Conservation (phyloP, 495 filamentous ascomycete species). For the Clavariopsis aquatica region DNA sequence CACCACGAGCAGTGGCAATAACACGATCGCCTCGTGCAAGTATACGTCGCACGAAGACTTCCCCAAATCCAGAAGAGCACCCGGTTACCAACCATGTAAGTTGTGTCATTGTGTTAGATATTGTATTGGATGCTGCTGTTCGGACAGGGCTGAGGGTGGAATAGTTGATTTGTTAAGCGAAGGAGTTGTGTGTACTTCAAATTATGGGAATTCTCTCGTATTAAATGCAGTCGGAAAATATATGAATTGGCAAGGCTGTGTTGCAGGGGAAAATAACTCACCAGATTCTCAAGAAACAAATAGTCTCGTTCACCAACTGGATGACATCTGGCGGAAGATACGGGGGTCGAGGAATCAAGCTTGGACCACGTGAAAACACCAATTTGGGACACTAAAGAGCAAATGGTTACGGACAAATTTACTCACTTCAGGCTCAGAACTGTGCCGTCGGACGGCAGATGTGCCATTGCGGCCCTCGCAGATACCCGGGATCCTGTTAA, state of each 20-base stretch:
- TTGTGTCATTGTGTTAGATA: slow-evolving; percentile 29
- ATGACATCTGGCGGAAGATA: background rate
- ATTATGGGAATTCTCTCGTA: slow-evolving; percentile 8
- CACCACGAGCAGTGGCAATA: slow-evolving; percentile 45
- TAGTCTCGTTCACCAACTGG: slow-evolving; percentile 3
- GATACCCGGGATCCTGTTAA: too few species aligned
- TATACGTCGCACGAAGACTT: slow-evolving; percentile 44
- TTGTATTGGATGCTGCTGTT: slow-evolving; percentile 3
- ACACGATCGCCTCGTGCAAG: slow-evolving; percentile 46
- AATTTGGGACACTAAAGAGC: too few species aligned
- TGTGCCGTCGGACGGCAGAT: too few species aligned
- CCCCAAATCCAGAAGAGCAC: slow-evolving; percentile 47
- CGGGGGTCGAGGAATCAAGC: too few species aligned
- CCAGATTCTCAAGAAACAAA: background rate
- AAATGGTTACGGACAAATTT: too few species aligned
- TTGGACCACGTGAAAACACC: too few species aligned
- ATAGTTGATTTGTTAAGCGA: slow-evolving; percentile 8
- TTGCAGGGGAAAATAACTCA: slow-evolving; percentile 1
- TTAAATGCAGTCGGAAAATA: slow-evolving; percentile 1
- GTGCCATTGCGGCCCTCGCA: too few species aligned
- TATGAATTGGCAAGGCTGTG: slow-evolving; percentile 6
- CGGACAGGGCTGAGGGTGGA: slow-evolving; percentile 2
- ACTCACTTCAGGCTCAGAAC: too few species aligned
- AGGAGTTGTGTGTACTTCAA: slow-evolving; percentile 3
- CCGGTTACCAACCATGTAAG: slow-evolving; percentile 48